A percentile compares a stretch with the other conserved stretches of the same genome.
Evolutionary conservation across 768 basidiomycete species (phyloP).

Genomic region (Boletus rex-veris): DNA sequence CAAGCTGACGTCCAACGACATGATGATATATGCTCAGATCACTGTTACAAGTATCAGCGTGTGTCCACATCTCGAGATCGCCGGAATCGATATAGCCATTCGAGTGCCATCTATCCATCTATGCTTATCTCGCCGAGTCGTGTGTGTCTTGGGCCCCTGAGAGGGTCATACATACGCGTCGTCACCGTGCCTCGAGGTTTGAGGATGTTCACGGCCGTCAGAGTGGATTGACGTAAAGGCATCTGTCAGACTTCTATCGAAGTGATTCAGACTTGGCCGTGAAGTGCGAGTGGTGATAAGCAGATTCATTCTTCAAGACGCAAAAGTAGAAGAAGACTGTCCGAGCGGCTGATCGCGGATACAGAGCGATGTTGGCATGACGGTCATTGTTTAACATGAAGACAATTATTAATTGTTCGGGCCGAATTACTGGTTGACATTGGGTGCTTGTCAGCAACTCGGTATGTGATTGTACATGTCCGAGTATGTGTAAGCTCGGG

Average conservation of each 20-base stretch:
- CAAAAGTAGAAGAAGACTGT: background rate
- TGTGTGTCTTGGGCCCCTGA: background rate
- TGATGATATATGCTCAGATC: background rate
- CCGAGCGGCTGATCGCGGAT: constrained; percentile 8
- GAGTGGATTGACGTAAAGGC: constrained; percentile 11
- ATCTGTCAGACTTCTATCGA: constrained; percentile 2
- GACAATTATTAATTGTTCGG: too few relatives aligned
- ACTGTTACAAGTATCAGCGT: background rate
- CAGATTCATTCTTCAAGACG: background rate
- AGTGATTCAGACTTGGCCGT: background rate
- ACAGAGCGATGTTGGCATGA: background rate
- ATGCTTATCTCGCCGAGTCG: too few relatives aligned
- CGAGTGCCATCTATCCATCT: too few relatives aligned
- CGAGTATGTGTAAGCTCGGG: too few relatives aligned
- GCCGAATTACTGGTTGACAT: too few relatives aligned
- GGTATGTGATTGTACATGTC: too few relatives aligned
- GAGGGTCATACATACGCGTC: background rate
- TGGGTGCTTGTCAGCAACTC: too few relatives aligned
- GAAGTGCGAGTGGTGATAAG: constrained; percentile 13
- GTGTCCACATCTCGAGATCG: constrained; percentile 1
- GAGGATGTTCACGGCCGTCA: background rate
- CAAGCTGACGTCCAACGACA: background rate
- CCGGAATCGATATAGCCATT: constrained; percentile 1
- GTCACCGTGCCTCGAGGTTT: constrained; percentile 13
- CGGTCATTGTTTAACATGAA: background rate